Evolutionary conservation across 2,329 filamentous ascomycete genomes (phyloP).

Genomic region (Cercospora zeina): DNA sequence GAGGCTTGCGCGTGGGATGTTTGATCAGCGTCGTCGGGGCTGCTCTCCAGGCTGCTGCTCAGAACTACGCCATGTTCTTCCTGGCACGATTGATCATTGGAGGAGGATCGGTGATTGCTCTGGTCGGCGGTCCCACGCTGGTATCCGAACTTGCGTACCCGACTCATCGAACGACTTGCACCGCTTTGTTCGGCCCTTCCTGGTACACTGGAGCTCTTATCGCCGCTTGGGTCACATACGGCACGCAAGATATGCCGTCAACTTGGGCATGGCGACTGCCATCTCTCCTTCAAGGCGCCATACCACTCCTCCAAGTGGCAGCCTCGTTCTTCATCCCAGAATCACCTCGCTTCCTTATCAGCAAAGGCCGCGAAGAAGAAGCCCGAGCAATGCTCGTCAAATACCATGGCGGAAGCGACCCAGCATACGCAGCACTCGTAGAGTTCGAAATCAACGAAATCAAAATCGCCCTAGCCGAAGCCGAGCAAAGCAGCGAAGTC

Average conservation of each 20-base stretch:
- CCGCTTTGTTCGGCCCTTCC: slow-evolving; percentile 46
- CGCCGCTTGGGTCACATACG: slow-evolving; percentile 51
- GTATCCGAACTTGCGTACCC: slow-evolving; percentile 54
- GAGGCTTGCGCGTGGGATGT: slow-evolving; percentile 47
- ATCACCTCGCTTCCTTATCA: slow-evolving; percentile 52
- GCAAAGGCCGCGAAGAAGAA: slow-evolving; percentile 46
- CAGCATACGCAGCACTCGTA: slow-evolving; percentile 42
- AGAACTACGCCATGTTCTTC: slow-evolving; percentile 47
- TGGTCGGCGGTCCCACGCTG: slow-evolving; percentile 51
- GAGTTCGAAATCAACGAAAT: slow-evolving; percentile 50
- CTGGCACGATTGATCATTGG: slow-evolving; percentile 50
- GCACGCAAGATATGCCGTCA: slow-evolving; percentile 46
- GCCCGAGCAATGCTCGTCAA: slow-evolving; percentile 48
- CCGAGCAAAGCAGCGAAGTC: slow-evolving; percentile 43
- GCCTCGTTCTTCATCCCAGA: slow-evolving; percentile 52
- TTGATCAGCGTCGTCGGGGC: slow-evolving; percentile 50
- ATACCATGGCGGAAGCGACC: slow-evolving; percentile 50
- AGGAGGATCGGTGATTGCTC: slow-evolving; percentile 48
- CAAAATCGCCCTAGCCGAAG: slow-evolving; percentile 50
- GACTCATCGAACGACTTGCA: slow-evolving; percentile 49
- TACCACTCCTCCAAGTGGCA: slow-evolving; percentile 45
- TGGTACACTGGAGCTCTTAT: slow-evolving; percentile 47
- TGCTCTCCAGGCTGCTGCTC: slow-evolving; percentile 51
- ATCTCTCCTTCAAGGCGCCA: slow-evolving; percentile 48
- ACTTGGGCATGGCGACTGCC: slow-evolving; percentile 53